These are phyloP conservation scores for Lenzites betulinus DNA, from an alignment of 768 basidiomycete genomes.

Conservation along the genomic window DNA sequence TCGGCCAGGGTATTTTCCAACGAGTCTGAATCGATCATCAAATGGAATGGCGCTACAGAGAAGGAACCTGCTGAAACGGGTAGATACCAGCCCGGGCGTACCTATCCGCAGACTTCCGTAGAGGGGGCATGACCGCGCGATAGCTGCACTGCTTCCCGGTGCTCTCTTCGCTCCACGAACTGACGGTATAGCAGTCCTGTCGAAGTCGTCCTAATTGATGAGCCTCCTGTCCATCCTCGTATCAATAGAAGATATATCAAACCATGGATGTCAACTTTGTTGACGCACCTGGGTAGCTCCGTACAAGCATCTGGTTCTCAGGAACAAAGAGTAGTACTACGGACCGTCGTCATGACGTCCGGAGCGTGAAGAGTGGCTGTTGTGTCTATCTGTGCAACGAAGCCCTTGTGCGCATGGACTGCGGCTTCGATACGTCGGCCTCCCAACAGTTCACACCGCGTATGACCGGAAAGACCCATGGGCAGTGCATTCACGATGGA, in stretches of 20 bases:
- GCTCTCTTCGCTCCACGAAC: not conserved
- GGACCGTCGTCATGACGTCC: no score
- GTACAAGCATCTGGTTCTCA: no score
- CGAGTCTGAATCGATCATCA: slow-evolving; percentile 11
- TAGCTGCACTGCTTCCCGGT: slow-evolving; percentile 11
- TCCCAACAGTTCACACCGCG: not conserved
- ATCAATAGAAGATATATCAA: no score
- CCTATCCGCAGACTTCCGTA: slow-evolving; percentile 5
- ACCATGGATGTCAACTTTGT: no score
- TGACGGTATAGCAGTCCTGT: no score
- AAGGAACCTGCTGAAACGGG: not conserved
- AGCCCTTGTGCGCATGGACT: not conserved
- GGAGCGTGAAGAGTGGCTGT: no score
- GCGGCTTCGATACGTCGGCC: not conserved
- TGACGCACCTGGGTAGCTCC: no score
- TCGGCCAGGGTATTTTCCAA: slow-evolving; percentile 6
- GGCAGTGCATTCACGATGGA: slow-evolving; percentile 1
- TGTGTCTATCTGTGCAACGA: not conserved
- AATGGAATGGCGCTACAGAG: slow-evolving; percentile 12
- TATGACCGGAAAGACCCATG: not conserved
- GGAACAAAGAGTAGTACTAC: no score
- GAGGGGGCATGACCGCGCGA: slow-evolving; percentile 1
- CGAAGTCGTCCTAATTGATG: no score
- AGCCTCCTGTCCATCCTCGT: no score
- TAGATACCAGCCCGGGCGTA: slow-evolving; percentile 6